Evolutionary conservation across 192 early-diverging fungal species (phyloP).

Genomic region (Rhizophagus sp.): DNA sequence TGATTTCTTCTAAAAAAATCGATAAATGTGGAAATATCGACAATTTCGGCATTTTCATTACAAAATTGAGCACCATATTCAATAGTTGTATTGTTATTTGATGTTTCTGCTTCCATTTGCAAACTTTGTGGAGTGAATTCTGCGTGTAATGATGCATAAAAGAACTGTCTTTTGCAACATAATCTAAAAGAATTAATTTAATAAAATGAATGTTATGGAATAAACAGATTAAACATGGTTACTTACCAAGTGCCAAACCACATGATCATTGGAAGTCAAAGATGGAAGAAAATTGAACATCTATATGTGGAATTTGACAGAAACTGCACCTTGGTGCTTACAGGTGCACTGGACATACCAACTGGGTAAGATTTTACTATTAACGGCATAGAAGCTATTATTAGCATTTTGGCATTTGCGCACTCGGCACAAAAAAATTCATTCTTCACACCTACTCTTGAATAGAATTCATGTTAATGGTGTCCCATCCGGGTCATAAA

Average conservation of each 20-base stretch:
- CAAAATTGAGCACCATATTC: not conserved
- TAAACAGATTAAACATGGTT: no score
- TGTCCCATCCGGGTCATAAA: no score
- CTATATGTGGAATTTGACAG: not conserved
- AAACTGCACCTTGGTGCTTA: conserved; percentile 2
- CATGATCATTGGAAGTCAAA: no score
- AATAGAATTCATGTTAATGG: no score
- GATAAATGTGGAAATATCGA: not conserved
- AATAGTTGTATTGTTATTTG: not conserved
- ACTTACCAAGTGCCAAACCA: not conserved
- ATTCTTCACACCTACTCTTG: no score
- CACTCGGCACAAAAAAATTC: no score
- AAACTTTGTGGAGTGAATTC: not conserved
- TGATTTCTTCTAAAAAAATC: not conserved
- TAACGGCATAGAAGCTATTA: not conserved
- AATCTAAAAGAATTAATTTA: no score
- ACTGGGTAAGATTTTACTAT: not conserved
- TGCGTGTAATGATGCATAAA: not conserved
- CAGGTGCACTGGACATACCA: not conserved
- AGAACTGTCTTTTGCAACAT: not conserved
- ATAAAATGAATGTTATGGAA: not conserved
- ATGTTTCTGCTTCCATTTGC: not conserved
- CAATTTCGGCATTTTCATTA: not conserved
- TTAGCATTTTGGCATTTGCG: no score
- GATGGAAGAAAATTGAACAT: no score